A percentile compares a stretch with the other conserved stretches of the same genome.
These are phyloP conservation scores for Gracilaria vermiculophylla DNA, from an alignment of 23 red algal species.

Conservation along the genomic window DNA sequence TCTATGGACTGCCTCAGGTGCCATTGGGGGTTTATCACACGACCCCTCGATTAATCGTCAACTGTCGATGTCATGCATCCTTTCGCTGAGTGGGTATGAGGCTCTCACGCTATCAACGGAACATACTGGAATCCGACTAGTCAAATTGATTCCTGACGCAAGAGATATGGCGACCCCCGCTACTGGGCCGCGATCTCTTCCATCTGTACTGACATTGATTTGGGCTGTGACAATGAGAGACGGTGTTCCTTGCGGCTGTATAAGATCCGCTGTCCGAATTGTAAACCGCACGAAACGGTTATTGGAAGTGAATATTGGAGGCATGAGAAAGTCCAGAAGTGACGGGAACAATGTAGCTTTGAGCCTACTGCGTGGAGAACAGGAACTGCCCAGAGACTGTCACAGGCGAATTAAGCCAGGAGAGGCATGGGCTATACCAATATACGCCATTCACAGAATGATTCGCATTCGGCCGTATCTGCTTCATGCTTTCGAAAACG, in stretches of 20 bases:
- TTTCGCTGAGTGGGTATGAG: slow-evolving; percentile 62
- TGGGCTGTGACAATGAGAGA: slow-evolving; percentile 81
- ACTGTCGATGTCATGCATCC: slow-evolving; percentile 53
- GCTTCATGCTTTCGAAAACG: slow-evolving; percentile 40
- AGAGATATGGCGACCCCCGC: slow-evolving; percentile 9
- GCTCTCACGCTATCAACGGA: slow-evolving; percentile 58
- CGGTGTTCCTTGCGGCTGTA: slow-evolving; percentile 79
- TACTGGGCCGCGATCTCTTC: not conserved
- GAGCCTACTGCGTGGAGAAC: not conserved
- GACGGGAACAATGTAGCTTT: slow-evolving; percentile 11
- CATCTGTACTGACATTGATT: slow-evolving; percentile 20
- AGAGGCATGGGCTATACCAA: slow-evolving; percentile 52
- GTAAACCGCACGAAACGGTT: slow-evolving; percentile 62
- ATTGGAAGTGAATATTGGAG: slow-evolving; percentile 71
- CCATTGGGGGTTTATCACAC: not conserved
- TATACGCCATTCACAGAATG: slow-evolving; percentile 44
- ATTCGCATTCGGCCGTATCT: slow-evolving; percentile 67
- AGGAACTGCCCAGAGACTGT: not conserved
- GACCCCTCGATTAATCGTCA: slow-evolving; percentile 65
- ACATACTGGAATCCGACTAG: slow-evolving; percentile 40
- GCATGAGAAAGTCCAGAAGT: slow-evolving; percentile 16
- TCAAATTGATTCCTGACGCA: slow-evolving; percentile 56
- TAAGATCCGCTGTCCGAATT: slow-evolving; percentile 71
- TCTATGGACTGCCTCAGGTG: slow-evolving; percentile 47
- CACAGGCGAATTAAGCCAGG: slow-evolving; percentile 30